These are phyloP conservation scores for Plasmodium gonderi DNA, from an alignment of 169 alveolate species.

Conservation along the genomic window DNA sequence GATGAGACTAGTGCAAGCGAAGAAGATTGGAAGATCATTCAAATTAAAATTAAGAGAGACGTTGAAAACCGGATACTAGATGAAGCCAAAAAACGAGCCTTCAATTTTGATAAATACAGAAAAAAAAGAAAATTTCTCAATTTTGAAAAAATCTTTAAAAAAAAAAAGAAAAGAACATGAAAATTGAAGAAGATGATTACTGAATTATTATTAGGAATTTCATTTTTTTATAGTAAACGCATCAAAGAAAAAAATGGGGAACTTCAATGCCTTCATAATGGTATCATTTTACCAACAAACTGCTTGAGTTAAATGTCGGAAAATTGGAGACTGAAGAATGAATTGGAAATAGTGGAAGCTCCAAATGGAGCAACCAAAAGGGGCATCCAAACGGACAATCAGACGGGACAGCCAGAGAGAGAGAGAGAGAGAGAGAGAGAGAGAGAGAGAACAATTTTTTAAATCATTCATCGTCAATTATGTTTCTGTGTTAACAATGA, in stretches of 20 bases:
- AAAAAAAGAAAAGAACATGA: conserved; percentile 24
- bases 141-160: conserved; percentile 27
- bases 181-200: conserved; percentile 10
- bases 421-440: too few relatives aligned
- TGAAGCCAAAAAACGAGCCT: conserved; percentile 47
- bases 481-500: background rate
- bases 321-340: background rate
- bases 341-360: background rate
- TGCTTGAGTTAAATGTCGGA: background rate
- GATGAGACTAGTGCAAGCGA: conserved; percentile 14
- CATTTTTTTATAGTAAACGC: background rate
- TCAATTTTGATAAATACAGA: too few relatives aligned
- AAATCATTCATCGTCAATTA: background rate
- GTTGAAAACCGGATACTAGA: conserved; percentile 48
- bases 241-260: background rate
- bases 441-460: background rate
- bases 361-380: too few relatives aligned
- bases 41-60: conserved; percentile 54
- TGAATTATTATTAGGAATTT: conserved; percentile 14
- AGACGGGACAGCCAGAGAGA: too few relatives aligned
- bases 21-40: conserved; percentile 17
- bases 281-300: background rate
- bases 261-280: background rate
- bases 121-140: conserved; percentile 34
- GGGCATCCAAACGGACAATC: too few relatives aligned